A percentile compares a stretch with the other conserved stretches of the same genome.
Evolutionary conservation across 2,329 filamentous ascomycete species (phyloP).

Genomic region (Talaromyces rugulosus): DNA sequence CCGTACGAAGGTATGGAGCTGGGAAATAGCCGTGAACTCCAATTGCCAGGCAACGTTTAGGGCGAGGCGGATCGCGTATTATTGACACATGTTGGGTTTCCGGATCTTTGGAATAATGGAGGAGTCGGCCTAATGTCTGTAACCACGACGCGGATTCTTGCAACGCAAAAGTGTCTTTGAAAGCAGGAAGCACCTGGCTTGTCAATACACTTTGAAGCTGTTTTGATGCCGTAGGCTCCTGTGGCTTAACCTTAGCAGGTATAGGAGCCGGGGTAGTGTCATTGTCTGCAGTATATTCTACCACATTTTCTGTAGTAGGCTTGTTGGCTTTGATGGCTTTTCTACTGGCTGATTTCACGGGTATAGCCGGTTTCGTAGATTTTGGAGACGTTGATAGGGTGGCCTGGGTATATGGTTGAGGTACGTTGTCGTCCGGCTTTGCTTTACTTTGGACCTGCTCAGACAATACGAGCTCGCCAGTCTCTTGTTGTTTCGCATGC

Average conservation of each 20-base stretch:
- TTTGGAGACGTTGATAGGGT: conserved; percentile 11
- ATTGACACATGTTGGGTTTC: conserved; percentile 68
- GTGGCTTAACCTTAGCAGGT: conserved; percentile 19
- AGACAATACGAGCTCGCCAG: conserved; percentile 19
- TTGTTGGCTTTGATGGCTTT: conserved; percentile 16
- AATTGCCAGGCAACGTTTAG: conserved; percentile 85
- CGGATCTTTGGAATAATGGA: conserved; percentile 52
- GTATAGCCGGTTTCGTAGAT: conserved; percentile 22
- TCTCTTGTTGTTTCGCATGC: conserved; percentile 10
- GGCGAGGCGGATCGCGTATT: conserved; percentile 62
- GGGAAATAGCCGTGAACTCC: conserved; percentile 94
- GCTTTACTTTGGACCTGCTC: conserved; percentile 17
- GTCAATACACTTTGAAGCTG: conserved; percentile 33
- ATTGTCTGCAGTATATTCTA: conserved; percentile 19
- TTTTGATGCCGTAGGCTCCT: conserved; percentile 31
- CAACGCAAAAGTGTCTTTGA: conserved; percentile 43
- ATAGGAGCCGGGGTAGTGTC: conserved; percentile 13
- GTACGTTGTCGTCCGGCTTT: conserved; percentile 10
- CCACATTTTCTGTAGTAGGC: conserved; percentile 17
- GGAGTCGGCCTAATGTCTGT: conserved; percentile 46
- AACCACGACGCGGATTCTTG: conserved; percentile 59
- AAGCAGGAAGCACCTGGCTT: conserved; percentile 47
- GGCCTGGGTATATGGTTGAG: conserved; percentile 13
- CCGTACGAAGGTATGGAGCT: conserved; percentile 76
- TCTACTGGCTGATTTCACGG: conserved; percentile 19